Base-by-base conservation (phyloP, 2,329 filamentous ascomycete genomes). In the Colletotrichum eremochloae region DNA sequence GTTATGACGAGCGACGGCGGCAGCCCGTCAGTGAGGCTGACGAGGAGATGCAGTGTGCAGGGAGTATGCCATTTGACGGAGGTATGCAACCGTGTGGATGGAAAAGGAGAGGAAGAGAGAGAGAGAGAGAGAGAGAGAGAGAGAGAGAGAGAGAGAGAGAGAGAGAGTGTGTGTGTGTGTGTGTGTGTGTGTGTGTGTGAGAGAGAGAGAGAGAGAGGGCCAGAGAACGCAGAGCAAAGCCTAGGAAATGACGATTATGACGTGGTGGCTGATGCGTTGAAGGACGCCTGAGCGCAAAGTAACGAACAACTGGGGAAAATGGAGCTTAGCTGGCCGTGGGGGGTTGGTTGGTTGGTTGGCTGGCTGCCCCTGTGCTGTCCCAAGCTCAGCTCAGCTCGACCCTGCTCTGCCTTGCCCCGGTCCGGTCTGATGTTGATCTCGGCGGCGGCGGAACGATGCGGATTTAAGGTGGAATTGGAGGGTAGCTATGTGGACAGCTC, bases 221-320 rank as follows among this genome's bases (percentile, higher is more conserved):
- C 33, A 14, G 15, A 42, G 33, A 50, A 44, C 24, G 38, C 33
- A 5, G 33, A 14, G 38, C 24, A 53, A n/a, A 48, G 46, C 20
- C 9, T 24, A n/a, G 31, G 44, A 29, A 12, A 56, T 48, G 36
- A 24, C 18, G 38, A 38, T 53, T 71, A 72, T 72, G 70, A 72
- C 70, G 55, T 57, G 55, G 61, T 71, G 70, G 70, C 70, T 64
- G 67, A 66, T 60, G 66, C 36, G 67, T 50, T 70, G 70, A 50
- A 70, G 33, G 55, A 72, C 24, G 67, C 66, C 64, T 65, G 52
- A 64, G 67, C 70, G 69, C 55, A 57, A 53, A 29, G 44, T 48
- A 40, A 18, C 24, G 36, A 42, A 33, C 42, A 24, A 24, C 57
- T 42, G 38, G 44, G 44, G 31, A 18, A 20, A 24, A 42, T 15